Evolutionary conservation across 805 yeast genomes (phyloP), one percentile per base, ranked within the genome.

Genomic region (Ogataea siamensis): DNA sequence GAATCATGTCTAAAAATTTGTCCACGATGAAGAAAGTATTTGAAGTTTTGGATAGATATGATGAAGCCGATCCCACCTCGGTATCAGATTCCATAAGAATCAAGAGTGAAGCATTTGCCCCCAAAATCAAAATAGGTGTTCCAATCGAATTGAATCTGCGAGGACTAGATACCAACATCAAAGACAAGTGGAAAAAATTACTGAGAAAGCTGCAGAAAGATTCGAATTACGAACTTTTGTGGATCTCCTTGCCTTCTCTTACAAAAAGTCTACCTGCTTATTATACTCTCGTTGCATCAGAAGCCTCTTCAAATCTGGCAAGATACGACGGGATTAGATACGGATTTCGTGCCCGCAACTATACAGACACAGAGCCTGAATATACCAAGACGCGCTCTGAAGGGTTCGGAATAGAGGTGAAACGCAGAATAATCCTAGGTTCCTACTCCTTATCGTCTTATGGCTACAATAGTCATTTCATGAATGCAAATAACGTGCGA

Each of bases 291-390:
- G 89, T 93, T 2, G 84, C 96, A 0, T 84, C 96, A 0, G 99
- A 93, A 55, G 98, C 97, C 0, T 81, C 94, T 1, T 91, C 98
- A 0, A 93, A 93, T 55, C 69, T 93, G 33, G 76, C 96, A 1
- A 69, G 97, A 21, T 93, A 74, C 55, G 99, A 93, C 61, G 99
- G 99, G 2, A 66, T 89, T 14, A 68, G 97, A 39, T 93, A 82
- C 56, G 98, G 98, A 0, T 61, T 54, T 39, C 66, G 84, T 25
- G 67, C 73, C 1, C 40, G 40, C 29, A 27, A 58, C 40, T 36
- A 41, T 31, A 16, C 57, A 4, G 72, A 62, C 23, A 53, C 54
- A 14, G 58, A 51, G 32, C 60, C 57, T 2, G 66, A 44, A 59
- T 69, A 71, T 50, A 71, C 74, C 1, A 64, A 68, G 2, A 84